phyloP scores from a whole-genome alignment of 2,329 filamentous ascomycete species.

The Myriosclerotinia duriaeana region DNA sequence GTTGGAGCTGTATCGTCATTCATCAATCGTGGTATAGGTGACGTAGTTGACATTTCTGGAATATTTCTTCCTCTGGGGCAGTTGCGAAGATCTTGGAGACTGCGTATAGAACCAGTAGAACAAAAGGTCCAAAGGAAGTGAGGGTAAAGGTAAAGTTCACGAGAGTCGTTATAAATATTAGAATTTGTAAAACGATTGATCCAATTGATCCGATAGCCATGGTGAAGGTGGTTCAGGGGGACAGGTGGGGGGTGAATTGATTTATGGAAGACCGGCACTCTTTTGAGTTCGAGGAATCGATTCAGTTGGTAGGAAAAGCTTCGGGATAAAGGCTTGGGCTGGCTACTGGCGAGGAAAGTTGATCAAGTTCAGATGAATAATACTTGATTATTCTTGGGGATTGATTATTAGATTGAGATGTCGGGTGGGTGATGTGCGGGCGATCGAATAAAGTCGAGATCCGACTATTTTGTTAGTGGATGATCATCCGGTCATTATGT shows the following conservation, averaged over 20 bases:
- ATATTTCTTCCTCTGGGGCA: conserved; percentile 48
- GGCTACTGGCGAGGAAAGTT: no score
- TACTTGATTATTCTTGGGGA: no score
- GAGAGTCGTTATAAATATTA: conserved; percentile 55
- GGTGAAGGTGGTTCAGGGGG: conserved; percentile 17
- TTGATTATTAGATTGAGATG: no score
- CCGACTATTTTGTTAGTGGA: no score
- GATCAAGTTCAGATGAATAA: no score
- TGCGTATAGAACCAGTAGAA: conserved; percentile 50
- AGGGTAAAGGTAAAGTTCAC: conserved; percentile 54
- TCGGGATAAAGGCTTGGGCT: neutral
- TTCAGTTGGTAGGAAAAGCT: neutral
- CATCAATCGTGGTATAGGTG: conserved; percentile 38
- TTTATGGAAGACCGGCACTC: conserved; percentile 3
- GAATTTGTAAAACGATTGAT: conserved; percentile 51
- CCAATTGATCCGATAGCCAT: conserved; percentile 54
- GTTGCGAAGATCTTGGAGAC: conserved; percentile 50
- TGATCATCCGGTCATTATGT: no score
- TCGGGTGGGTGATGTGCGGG: no score
- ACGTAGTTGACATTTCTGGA: conserved; percentile 42
- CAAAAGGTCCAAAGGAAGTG: conserved; percentile 49
- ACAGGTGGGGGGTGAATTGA: neutral
- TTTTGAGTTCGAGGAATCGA: neutral
- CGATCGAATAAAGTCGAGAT: no score
- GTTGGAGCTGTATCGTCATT: conserved; percentile 35